Conservation (phyloP, 306 rosid genomes). For the Carpinus fangiana region DNA sequence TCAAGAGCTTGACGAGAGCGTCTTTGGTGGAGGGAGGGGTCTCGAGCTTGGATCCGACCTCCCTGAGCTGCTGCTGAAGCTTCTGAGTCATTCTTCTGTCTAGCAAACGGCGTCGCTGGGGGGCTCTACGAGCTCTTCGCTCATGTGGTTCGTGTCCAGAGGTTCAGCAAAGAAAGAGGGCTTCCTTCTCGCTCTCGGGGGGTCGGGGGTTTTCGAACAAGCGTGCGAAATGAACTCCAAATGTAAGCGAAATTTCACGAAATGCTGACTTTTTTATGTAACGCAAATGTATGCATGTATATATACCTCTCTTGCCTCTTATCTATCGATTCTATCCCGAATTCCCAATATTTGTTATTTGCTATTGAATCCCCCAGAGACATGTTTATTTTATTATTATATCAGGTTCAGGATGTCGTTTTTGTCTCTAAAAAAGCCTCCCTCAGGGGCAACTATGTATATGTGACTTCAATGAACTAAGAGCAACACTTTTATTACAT, state of each 20-base stretch:
- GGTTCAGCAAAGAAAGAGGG: constrained; percentile 27
- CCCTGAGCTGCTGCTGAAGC: constrained; percentile 78
- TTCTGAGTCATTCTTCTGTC: constrained; percentile 55
- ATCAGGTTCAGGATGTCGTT: too few species aligned
- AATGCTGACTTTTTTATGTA: constrained; percentile 17
- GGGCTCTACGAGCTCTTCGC: constrained; percentile 24
- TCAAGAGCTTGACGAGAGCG: constrained; percentile 75
- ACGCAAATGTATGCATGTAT: neutral
- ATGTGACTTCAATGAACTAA: too few species aligned
- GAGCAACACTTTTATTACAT: too few species aligned
- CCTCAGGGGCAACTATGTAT: too few species aligned
- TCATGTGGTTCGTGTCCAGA: constrained; percentile 36
- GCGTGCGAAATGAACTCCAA: constrained; percentile 38
- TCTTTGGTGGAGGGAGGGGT: constrained; percentile 75
- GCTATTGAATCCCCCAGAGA: neutral
- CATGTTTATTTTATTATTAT: neutral
- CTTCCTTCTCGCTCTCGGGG: constrained; percentile 17
- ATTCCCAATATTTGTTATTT: neutral
- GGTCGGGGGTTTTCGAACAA: constrained; percentile 43
- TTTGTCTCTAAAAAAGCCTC: too few species aligned
- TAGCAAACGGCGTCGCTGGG: constrained; percentile 39
- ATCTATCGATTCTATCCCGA: too few species aligned
- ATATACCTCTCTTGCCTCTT: neutral
- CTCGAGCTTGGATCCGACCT: constrained; percentile 93
- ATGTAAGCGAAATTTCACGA: constrained; percentile 32